Evolutionary conservation across 768 basidiomycete genomes (phyloP).

Genomic region (Asterophora parasitica): DNA sequence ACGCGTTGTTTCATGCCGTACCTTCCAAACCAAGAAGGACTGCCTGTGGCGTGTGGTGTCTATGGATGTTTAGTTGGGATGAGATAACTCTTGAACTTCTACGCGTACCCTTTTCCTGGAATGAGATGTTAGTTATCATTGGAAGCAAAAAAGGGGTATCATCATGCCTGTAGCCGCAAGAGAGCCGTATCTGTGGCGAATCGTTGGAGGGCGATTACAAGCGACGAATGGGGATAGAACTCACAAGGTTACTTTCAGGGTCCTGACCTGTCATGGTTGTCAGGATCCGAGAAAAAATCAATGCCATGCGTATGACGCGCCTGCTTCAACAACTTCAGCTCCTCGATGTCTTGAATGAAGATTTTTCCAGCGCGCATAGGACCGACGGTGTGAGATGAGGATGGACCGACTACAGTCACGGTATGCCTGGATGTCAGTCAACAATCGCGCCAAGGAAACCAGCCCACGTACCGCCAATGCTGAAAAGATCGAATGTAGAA

Average conservation of each 20-base stretch:
- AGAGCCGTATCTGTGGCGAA: conserved; percentile 68
- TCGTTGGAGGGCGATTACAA: neutral
- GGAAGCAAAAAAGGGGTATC: neutral
- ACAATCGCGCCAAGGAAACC: neutral
- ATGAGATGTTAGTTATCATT: conserved; percentile 7
- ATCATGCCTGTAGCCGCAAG: conserved; percentile 82
- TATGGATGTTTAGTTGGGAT: conserved; percentile 21
- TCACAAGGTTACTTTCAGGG: conserved; percentile 81
- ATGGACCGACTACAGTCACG: conserved; percentile 44
- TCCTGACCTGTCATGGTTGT: conserved; percentile 48
- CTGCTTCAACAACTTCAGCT: conserved; percentile 65
- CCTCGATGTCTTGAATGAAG: conserved; percentile 71
- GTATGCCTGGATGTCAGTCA: conserved; percentile 19
- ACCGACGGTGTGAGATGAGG: conserved; percentile 48
- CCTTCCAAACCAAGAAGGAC: conserved; percentile 81
- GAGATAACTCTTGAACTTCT: neutral
- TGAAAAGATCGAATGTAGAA: conserved; percentile 89
- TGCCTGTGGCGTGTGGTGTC: conserved; percentile 86
- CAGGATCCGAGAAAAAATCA: conserved; percentile 1
- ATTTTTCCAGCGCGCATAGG: conserved; percentile 89
- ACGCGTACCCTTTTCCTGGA: conserved; percentile 69
- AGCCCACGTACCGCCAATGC: conserved; percentile 62
- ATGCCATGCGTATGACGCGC: conserved; percentile 32
- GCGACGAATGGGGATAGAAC: conserved; percentile 19
- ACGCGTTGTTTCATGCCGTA: conserved; percentile 11